Evolutionary conservation across 768 basidiomycete genomes (phyloP), one percentile per base, ranked within the genome.

Genomic region (Amanita rimosa): DNA sequence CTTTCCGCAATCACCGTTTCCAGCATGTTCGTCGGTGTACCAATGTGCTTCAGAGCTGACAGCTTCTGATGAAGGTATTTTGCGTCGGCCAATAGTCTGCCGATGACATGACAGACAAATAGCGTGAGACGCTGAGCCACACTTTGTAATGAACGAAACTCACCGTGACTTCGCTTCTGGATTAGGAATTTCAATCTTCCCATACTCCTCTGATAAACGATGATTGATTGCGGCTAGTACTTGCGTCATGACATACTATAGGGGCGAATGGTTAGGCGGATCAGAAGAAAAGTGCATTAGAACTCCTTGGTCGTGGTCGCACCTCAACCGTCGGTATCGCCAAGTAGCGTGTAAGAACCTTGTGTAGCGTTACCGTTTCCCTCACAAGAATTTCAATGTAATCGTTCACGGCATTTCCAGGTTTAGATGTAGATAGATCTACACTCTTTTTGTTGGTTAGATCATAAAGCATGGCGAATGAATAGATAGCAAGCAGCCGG

Each of bases 361-460:
- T 98, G 68, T 98, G 91, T 44, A 99, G 72, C 24, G 90, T 95
- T 49, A 88, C 84, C 16, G 93, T 94, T 66, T 99, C 96, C 66
- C 92, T 94, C 57, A 94, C 82, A 36, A 99, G 72, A 49, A 90
- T 68, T 57, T 95, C 85, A 78, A 96, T 93, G 65, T 98, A 98
- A n/a, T 77, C 74, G 59, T 90, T 91, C 49, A 80, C 73, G 26
- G 78, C 78, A n/a, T 75, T 74, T 11, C 68, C 75, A 46, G 78
- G 67, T 55, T 68, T 79, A 26, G 79, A 72, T 31, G 72, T 68
- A 47, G 72, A 79, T 91, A 93, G 97, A 54, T 89, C 75, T 52
- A 97, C 75, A 34, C 68, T 69, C 89, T 95, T 59, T 26, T 53
- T 38, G 47, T 40, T 48, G 27, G 43, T 36, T 43, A 17, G 35